These are phyloP conservation scores for Geum urbanum DNA, from an alignment of 306 rosid species.

Conservation along the genomic window DNA sequence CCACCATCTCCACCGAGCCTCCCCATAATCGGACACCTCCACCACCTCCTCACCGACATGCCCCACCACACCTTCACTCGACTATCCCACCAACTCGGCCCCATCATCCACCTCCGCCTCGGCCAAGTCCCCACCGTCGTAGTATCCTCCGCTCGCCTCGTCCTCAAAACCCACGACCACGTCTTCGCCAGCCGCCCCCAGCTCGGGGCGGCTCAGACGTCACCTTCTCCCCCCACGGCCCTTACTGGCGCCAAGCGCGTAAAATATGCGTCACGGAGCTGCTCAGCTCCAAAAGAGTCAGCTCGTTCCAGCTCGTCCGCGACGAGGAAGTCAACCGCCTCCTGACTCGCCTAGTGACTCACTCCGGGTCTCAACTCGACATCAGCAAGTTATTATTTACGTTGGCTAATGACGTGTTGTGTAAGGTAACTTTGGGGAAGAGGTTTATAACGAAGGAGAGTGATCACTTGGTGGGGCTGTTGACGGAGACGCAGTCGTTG, in stretches of 20 bases:
- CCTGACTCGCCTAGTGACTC: constrained; percentile 8
- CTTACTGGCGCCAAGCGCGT: constrained; percentile 8
- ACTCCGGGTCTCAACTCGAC: constrained; percentile 15
- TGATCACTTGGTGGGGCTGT: constrained; percentile 21
- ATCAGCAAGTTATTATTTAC: constrained; percentile 18
- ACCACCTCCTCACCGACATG: no score
- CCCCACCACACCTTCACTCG: no score
- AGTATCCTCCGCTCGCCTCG: constrained; percentile 33
- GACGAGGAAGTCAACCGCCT: constrained; percentile 29
- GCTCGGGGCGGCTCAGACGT: constrained; percentile 44
- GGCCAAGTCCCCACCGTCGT: constrained; percentile 34
- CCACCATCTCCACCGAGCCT: no score
- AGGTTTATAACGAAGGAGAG: constrained; percentile 23
- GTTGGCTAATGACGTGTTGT: constrained; percentile 34
- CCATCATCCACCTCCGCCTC: constrained; percentile 32
- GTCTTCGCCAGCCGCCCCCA: no score
- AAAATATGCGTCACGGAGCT: constrained; percentile 38
- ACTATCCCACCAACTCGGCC: constrained; percentile 33
- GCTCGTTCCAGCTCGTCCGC: constrained; percentile 26
- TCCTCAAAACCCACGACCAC: no score
- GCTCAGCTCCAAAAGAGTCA: constrained; percentile 31
- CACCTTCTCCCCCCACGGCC: constrained; percentile 40
- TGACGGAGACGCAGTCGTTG: constrained; percentile 31
- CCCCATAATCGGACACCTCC: no score
- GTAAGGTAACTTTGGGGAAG: constrained; percentile 35